These are phyloP conservation scores for Emmonsia crescens DNA, from an alignment of 2,329 filamentous ascomycete genomes.

Conservation along the genomic window DNA sequence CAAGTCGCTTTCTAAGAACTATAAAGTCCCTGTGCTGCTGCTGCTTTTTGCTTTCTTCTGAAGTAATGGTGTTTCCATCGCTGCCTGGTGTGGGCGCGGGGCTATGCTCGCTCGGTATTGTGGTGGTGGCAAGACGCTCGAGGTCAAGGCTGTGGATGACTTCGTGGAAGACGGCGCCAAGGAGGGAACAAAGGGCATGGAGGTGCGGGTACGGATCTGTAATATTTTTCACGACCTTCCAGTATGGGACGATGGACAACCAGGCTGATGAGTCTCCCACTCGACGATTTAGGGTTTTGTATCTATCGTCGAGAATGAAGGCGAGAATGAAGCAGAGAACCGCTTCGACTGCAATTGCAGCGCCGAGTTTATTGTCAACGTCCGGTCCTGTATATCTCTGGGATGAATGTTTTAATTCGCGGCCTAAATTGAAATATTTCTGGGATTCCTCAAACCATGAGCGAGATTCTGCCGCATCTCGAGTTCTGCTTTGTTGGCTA, in stretches of 20 bases:
- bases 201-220: constrained; percentile 31
- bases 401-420: constrained; percentile 37
- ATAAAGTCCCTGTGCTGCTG: constrained; percentile 28
- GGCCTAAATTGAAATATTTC: constrained; percentile 33
- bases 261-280: constrained; percentile 33
- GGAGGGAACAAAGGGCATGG: constrained; percentile 33
- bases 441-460: constrained; percentile 35
- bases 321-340: constrained; percentile 39
- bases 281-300: constrained; percentile 27
- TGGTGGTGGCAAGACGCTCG: constrained; percentile 32
- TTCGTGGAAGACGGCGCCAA: constrained; percentile 39
- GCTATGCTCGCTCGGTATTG: constrained; percentile 30
- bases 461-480: constrained; percentile 26
- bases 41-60: constrained; percentile 28
- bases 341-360: constrained; percentile 33
- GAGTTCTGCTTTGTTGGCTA: constrained; percentile 15
- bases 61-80: constrained; percentile 28
- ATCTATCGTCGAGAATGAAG: constrained; percentile 34
- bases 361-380: constrained; percentile 28
- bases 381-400: constrained; percentile 23
- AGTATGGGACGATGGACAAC: constrained; percentile 38
- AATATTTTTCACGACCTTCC: constrained; percentile 34
- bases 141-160: constrained; percentile 35
- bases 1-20: constrained; percentile 31
- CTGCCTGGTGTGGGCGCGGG: constrained; percentile 35